Conservation (phyloP, 163 green algal genomes). For the Chloroidium sp. region DNA sequence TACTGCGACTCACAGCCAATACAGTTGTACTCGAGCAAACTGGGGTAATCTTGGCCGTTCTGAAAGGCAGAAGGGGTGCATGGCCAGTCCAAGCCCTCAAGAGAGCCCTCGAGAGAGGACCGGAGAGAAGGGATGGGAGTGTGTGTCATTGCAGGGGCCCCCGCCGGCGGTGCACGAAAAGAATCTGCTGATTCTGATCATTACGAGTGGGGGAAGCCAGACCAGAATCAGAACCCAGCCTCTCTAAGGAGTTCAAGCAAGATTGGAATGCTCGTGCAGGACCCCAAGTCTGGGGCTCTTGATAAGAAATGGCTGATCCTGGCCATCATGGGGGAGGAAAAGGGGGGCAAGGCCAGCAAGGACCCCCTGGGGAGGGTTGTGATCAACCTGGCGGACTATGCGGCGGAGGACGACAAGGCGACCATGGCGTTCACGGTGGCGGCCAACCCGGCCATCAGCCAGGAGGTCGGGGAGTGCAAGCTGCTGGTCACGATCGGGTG, state of each 20-base stretch:
- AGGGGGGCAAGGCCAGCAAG: conserved; percentile 8
- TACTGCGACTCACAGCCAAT: too few species aligned
- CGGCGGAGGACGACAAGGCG: conserved; percentile 14
- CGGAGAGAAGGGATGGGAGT: too few species aligned
- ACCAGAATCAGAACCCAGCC: not conserved
- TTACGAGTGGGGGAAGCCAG: not conserved
- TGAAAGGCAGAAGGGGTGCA: too few species aligned
- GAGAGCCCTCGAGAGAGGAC: too few species aligned
- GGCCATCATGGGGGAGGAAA: conserved; percentile 9
- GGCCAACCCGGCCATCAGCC: conserved; percentile 11
- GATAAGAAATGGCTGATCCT: conserved; percentile 32
- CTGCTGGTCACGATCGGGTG: conserved; percentile 24
- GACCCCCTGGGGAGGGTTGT: conserved; percentile 24
- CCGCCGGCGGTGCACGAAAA: not conserved
- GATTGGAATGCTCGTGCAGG: not conserved
- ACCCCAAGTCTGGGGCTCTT: conserved; percentile 6
- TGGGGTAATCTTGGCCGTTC: too few species aligned
- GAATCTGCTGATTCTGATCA: not conserved
- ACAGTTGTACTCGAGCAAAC: too few species aligned
- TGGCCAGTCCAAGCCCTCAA: too few species aligned
- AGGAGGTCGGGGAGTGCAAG: conserved; percentile 10
- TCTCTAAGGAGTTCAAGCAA: not conserved
- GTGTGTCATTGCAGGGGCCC: too few species aligned
- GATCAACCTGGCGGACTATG: conserved; percentile 29
- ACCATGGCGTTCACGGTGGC: conserved; percentile 19